Evolutionary conservation across 768 basidiomycete species (phyloP), one percentile per base, ranked within the genome.

Genomic region (Daedaleopsis nitida): DNA sequence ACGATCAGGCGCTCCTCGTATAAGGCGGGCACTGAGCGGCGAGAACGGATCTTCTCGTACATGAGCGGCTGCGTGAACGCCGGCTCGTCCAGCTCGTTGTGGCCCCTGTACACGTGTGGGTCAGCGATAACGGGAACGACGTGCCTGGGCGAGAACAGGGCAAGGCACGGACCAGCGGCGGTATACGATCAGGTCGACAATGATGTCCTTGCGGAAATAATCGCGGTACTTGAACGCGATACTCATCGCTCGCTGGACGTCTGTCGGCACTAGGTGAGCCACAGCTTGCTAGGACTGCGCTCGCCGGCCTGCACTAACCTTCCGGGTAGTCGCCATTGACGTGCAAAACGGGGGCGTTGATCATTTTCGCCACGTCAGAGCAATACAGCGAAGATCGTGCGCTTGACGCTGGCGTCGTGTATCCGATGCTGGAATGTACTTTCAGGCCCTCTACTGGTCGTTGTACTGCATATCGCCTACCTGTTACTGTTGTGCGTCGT

Each of bases 311-410:
- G 7, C 23, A 45, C 59, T 53, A 48, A 77, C 91, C 92, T 82
- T 96, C 93, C 0, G 93, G 92, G 71, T 89, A 78, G 71, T 97
- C 95, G 6, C 94, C 94, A 64, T 96, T 97, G 60, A 95, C 92
- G 63, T 96, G 95, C 19, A 96, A 71, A 5, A 96, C 85, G 1
- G 94, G 95, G 0, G 91, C 87, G 59, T 92, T 89, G 66, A 95
- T 88, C 89, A 92, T 92, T 75, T 96, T 96, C 6, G 89, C 92
- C 39, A 92, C 77, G 70, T 94, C 92, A 0, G 92, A 92, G 69
- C 91, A 94, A 69, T 97, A 97, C 37, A 91, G 69, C 0, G 91
- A 93, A 1, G 94, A 95, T 8, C 94, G 84, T 14, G 92, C 91
- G 52, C 82, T 84, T 0, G 91, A 86, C 0, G 92, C 90, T 0